Evolutionary conservation across 2,329 filamentous ascomycete genomes (phyloP).

Genomic region (Ceratocystiopsis minuta): DNA sequence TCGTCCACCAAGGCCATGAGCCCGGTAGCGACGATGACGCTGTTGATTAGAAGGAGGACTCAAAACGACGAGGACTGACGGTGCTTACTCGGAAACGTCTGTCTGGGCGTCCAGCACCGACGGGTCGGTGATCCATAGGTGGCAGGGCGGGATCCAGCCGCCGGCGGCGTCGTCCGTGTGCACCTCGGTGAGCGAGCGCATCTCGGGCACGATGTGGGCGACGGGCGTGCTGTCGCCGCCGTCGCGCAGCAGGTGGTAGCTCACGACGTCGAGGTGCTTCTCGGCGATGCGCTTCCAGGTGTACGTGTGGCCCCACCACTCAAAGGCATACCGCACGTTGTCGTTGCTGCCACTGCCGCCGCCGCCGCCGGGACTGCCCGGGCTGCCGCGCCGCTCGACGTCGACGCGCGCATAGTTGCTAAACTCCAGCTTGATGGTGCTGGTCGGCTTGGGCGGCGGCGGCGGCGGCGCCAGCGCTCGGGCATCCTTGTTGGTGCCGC

Average conservation of each 20-base stretch:
- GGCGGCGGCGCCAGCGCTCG: conserved; percentile 14
- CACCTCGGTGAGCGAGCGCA: conserved; percentile 51
- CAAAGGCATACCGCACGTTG: conserved; percentile 66
- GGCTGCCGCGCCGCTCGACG: conserved; percentile 33
- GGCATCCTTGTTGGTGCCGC: conserved; percentile 8
- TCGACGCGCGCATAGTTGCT: conserved; percentile 94
- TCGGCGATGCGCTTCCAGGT: conserved; percentile 61
- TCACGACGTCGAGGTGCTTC: conserved; percentile 49
- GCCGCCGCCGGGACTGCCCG: not conserved
- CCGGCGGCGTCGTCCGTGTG: conserved; percentile 58
- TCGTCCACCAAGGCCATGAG: conserved; percentile 80
- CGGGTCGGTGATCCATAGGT: conserved; percentile 74
- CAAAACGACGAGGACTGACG: conserved; percentile 1
- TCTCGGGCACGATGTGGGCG: conserved; percentile 73
- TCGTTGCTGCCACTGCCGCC: not conserved
- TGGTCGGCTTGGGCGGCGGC: conserved; percentile 35
- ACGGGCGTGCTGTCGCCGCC: conserved; percentile 39
- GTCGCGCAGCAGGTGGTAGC: conserved; percentile 62
- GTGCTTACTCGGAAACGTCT: conserved; percentile 67
- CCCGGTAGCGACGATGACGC: conserved; percentile 78
- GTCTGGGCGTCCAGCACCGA: conserved; percentile 49
- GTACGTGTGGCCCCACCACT: conserved; percentile 83
- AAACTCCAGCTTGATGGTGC: conserved; percentile 80
- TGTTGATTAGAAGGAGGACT: conserved; percentile 17
- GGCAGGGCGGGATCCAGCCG: conserved; percentile 79